Evolutionary conservation across 2,329 filamentous ascomycete species (phyloP).

Genomic region (Pestalotiopsis sp.): DNA sequence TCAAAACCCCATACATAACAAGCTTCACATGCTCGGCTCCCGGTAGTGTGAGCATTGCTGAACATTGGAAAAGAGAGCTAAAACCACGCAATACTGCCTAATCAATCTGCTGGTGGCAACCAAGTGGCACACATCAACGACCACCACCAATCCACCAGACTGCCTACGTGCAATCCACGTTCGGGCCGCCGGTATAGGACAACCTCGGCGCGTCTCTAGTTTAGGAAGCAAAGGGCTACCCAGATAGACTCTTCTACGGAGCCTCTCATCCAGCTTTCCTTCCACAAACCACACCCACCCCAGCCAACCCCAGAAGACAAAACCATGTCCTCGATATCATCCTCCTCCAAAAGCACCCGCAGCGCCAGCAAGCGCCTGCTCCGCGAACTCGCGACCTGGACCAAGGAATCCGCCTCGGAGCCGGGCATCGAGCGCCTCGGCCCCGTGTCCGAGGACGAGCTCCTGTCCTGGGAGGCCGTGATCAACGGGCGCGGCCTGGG

Average conservation of each 20-base stretch:
- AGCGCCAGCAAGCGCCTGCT: conserved; percentile 59
- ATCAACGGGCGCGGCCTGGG: conserved; percentile 61
- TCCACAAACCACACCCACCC: background rate
- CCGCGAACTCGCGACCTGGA: conserved; percentile 59
- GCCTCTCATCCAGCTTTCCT: no score
- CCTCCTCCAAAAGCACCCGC: conserved; percentile 37
- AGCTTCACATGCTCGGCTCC: no score
- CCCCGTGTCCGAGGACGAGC: conserved; percentile 54
- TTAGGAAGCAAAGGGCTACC: no score
- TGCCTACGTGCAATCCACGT: no score
- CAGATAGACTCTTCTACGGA: no score
- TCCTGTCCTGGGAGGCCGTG: conserved; percentile 62
- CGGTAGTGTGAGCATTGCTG: no score
- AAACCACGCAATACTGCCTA: no score
- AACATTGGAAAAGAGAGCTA: no score
- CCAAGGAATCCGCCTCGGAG: conserved; percentile 49
- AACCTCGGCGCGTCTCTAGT: no score
- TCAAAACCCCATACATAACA: no score
- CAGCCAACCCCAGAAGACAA: background rate
- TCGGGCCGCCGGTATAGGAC: no score
- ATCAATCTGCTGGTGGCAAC: background rate
- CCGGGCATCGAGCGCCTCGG: conserved; percentile 62
- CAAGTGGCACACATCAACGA: conserved; percentile 1
- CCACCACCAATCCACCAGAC: background rate
- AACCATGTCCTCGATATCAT: conserved; percentile 23